Evolutionary conservation across 2,329 filamentous ascomycete species (phyloP), one percentile per base, ranked within the genome.

Genomic region (Neonectria coccinea): DNA sequence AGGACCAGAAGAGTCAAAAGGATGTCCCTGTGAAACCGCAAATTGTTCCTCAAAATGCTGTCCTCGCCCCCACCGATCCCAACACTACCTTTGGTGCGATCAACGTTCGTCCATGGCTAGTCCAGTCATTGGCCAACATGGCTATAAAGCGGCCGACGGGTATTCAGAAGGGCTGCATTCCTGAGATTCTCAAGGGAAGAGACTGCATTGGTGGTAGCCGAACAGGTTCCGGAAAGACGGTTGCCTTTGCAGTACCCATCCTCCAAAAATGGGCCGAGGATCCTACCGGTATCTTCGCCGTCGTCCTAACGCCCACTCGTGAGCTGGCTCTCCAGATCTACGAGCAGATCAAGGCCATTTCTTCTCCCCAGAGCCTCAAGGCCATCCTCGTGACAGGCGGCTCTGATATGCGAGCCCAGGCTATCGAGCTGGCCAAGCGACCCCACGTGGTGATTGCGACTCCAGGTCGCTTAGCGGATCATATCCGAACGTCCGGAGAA

Each of bases 191-290:
- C 36, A 91, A 93, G 72, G 96, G 96, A 6, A 87, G 92, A 72
- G 94, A 99, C 80, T 97, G 94, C 76, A 97, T 99, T 72, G 96
- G 96, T 75, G 94, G 94, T 41, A 97, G 93, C 75, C 87, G 94
- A 67, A 99, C 96, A 0, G 96, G 96, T 83, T 97, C 95, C 12
- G 96, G 96, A 80, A 99, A 99, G 83, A 99, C 96, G 4, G 90
- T 98, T 47, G 94, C 96, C 1, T 99, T 99, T 79, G 92, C 95
- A 1, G 93, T 94, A 10, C 96, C 96, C 0, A 97, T 99, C 65
- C 82, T 99, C 67, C 95, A 98, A 77, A 91, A 91, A 79, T 98
- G 94, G 94, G 89, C 95, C 2, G 88, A 94, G 75, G 94, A 99
- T 81, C 96, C 96, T 1, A 91, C 91, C 64, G 96, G 93, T 47